Evolutionary conservation across 2,329 filamentous ascomycete genomes (phyloP), one percentile per base, ranked within the genome.

Genomic region (Gaeumannomyces tritici): DNA sequence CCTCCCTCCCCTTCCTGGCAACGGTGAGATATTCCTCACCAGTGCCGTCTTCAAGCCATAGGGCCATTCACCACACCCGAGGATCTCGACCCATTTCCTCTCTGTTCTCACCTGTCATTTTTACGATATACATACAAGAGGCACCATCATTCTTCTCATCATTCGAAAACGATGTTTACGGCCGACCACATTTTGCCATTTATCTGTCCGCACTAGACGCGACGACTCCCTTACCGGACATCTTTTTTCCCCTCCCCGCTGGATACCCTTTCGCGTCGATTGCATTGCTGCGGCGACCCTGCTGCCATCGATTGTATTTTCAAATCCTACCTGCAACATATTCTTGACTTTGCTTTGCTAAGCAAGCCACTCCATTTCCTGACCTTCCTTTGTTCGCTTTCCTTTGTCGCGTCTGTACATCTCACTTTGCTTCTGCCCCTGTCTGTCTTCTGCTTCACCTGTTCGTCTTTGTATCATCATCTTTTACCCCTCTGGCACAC

Each of bases 11-110:
- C 24, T 21, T 42, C 29, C 61, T 11, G 69, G 67, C 26, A 68
- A 70, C 26, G 71, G 71, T 27, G 72, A 74, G 61, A 63, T 81
- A 28, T 76, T 82, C 60, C 75, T 84, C 57, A 79, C 79, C 57
- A 78, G 74, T 57, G 79, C 80, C 55, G 80, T 83, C 47, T 83
- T 83, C 69, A 75, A 76, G 62, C 78, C 79, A 3, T 65, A 67
- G 57, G 27, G 15, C 26, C 55, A 56, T 27, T 24, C 61, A 55
- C 28, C 55, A 24, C 60, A 55, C 24, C 24, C 26, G 27, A 33
- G 27, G 9, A 26, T 28, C 35, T 58, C 24, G 47, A 35, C 55
- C 15, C 12, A 18, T n/a, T 58, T 55, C 11, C n/a, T 12, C 28
- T 60, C 57, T 57, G n/a, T 51, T 24, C 54, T 29, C 35, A 42